Percentiles rank a stretch among this genome's conserved stretches.
Evolutionary conservation across 2,329 filamentous ascomycete species (phyloP).

Genomic region (Lachnellula cervina): DNA sequence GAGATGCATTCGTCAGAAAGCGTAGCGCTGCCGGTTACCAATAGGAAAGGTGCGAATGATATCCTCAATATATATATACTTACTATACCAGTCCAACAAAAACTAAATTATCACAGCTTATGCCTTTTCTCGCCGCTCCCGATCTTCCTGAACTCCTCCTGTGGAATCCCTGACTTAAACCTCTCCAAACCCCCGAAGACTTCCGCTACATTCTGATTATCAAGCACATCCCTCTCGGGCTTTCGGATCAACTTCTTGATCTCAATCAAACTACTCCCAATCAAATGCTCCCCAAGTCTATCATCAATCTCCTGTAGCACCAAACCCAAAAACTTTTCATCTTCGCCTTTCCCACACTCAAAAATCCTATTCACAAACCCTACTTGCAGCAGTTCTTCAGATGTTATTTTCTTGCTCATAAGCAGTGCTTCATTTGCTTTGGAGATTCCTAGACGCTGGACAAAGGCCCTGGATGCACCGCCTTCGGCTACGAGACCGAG

Average conservation of each 20-base stretch:
- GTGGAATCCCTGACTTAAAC: constrained; percentile 63
- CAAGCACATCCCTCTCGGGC: constrained; percentile 67
- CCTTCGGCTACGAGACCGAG: constrained; percentile 89
- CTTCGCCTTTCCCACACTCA: constrained; percentile 52
- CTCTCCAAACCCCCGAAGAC: constrained; percentile 80
- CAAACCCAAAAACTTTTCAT: constrained; percentile 61
- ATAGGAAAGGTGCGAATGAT: not conserved
- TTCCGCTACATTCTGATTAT: constrained; percentile 75
- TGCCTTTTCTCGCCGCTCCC: constrained; percentile 88
- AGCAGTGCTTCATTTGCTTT: constrained; percentile 91
- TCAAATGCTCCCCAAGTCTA: constrained; percentile 71
- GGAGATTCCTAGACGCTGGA: constrained; percentile 70
- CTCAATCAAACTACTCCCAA: constrained; percentile 69
- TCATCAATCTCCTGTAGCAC: constrained; percentile 81
- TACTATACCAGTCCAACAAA: not conserved
- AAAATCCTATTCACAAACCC: constrained; percentile 89
- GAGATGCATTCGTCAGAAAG: too few relatives aligned
- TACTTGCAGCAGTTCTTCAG: constrained; percentile 65
- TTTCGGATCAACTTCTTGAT: constrained; percentile 81
- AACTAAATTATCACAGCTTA: constrained; percentile 58
- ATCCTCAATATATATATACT: not conserved
- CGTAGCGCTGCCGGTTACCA: not conserved
- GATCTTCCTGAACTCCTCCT: constrained; percentile 83
- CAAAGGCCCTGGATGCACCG: constrained; percentile 71
- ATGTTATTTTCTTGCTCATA: constrained; percentile 74